These are phyloP conservation scores for Stromatinia cepivora DNA, from an alignment of 2,329 filamentous ascomycete species.

Conservation along the genomic window DNA sequence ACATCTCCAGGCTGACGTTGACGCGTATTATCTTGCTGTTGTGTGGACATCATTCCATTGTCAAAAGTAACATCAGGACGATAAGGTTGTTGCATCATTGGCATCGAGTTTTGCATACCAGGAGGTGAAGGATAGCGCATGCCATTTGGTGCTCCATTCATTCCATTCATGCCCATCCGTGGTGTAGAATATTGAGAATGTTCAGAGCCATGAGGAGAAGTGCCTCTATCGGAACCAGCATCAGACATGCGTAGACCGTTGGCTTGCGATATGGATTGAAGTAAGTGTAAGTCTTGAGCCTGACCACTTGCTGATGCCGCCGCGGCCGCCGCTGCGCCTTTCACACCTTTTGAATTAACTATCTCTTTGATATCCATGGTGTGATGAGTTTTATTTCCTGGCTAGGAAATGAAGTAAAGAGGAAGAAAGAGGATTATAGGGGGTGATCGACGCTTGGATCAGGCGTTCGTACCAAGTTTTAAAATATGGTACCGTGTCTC, in stretches of 20 bases:
- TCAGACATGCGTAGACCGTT: conserved; percentile 40
- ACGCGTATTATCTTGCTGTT: conserved; percentile 34
- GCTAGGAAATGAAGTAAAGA: conserved; percentile 1
- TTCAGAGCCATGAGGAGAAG: conserved; percentile 42
- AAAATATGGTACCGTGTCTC: conserved; percentile 31
- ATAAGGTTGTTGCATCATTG: conserved; percentile 41
- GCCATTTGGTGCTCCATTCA: conserved; percentile 36
- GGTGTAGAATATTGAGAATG: conserved; percentile 41
- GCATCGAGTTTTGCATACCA: conserved; percentile 40
- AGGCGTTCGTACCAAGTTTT: conserved; percentile 39
- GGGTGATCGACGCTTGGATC: conserved; percentile 37
- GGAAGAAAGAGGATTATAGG: conserved; percentile 33
- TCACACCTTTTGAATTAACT: conserved; percentile 41
- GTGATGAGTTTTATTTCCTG: conserved; percentile 16
- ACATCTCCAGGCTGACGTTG: conserved; percentile 29
- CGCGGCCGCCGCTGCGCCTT: conserved; percentile 37
- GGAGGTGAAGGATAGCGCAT: conserved; percentile 42
- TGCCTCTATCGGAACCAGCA: conserved; percentile 40
- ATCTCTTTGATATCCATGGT: conserved; percentile 44
- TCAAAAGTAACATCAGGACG: conserved; percentile 37
- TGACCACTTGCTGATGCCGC: conserved; percentile 37
- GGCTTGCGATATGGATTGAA: conserved; percentile 41
- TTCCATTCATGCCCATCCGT: conserved; percentile 37
- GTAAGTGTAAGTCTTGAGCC: conserved; percentile 40
- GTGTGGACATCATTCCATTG: conserved; percentile 33